Base-by-base conservation (phyloP, 306 rosid species). In the Cucurbita moschata region DNA sequence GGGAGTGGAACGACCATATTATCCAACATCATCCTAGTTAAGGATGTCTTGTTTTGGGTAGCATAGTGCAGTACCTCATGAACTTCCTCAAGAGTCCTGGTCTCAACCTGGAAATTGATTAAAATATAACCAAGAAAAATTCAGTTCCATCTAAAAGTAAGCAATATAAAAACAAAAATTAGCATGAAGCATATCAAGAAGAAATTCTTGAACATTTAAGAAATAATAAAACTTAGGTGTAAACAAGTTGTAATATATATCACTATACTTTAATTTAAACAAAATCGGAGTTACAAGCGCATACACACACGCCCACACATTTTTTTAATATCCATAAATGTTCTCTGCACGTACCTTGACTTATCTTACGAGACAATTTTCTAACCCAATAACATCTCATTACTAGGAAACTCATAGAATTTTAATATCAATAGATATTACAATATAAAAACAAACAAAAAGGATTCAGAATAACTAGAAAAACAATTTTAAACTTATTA, bases 1-100 rank as follows among this genome's bases (percentile, higher is more conserved):
- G 87, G 82, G 72, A 86, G 81, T 52, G 97, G 97, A 56, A 85
- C 85, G 74, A 94, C 97, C 98, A 94, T 94, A 79, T 94, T 90
- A 79, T 94, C 98, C 94, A 94, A 84, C 98, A 94, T 90, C 76
- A 90, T 87, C 72, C 92, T 83, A 76, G 90, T 90, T 84, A 94
- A 77, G 71, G 84, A 85, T 46, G 98, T 91, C 81, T 86, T 84
- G 64, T 89, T 82, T 80, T 89, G 86, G 56, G 88, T 80, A 59
- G 98, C 89, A 77, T 87, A 86, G 62, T 78, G 76, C 44, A 90
- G 79, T 63, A 84, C 94, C 77, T 89, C 89, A 14, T 85, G 77
- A 74, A 91, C 83, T 82, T 94, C 98, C 78, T 91, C 92, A 14
- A 89, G 85, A 44, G 96, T 94, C 78, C 98, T 88, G 67, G 98